Evolutionary conservation across 2,329 filamentous ascomycete species (phyloP).

Genomic region (Rhynchosporium agropyri): DNA sequence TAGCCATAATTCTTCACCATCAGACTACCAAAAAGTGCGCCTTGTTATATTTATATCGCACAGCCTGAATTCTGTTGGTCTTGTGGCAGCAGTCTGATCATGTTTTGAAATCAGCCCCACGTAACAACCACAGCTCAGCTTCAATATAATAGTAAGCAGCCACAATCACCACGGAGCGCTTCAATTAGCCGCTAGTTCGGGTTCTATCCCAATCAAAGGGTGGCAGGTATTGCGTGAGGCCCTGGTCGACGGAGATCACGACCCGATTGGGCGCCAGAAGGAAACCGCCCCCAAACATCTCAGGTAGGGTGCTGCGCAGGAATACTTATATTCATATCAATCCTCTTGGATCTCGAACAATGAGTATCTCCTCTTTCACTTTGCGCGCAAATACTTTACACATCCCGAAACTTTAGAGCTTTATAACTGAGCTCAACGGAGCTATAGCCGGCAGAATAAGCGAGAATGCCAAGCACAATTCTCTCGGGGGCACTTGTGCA

Average conservation of each 20-base stretch:
- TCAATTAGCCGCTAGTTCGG: neutral
- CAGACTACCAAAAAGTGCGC: neutral
- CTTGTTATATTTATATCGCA: neutral
- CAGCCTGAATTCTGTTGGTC: too few relatives aligned
- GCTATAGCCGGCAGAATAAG: neutral
- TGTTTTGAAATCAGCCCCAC: neutral
- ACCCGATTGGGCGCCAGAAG: neutral
- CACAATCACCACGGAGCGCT: neutral
- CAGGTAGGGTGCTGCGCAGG: neutral
- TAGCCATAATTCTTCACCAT: neutral
- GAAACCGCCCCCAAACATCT: neutral
- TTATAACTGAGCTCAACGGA: too few relatives aligned
- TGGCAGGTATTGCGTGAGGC: neutral
- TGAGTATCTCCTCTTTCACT: neutral
- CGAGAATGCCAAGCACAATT: neutral
- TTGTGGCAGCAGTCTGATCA: neutral
- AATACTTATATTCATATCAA: neutral
- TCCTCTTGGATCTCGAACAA: neutral
- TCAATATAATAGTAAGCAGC: neutral
- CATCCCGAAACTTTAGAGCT: too few relatives aligned
- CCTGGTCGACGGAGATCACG: neutral
- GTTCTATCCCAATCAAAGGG: neutral
- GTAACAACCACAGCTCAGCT: neutral
- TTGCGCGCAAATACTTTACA: too few relatives aligned
- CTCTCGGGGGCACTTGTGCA: neutral